Evolutionary conservation across 148 eudicot species (phyloP), one percentile per base, ranked within the genome.

Genomic region (Rhododendron simsii): DNA sequence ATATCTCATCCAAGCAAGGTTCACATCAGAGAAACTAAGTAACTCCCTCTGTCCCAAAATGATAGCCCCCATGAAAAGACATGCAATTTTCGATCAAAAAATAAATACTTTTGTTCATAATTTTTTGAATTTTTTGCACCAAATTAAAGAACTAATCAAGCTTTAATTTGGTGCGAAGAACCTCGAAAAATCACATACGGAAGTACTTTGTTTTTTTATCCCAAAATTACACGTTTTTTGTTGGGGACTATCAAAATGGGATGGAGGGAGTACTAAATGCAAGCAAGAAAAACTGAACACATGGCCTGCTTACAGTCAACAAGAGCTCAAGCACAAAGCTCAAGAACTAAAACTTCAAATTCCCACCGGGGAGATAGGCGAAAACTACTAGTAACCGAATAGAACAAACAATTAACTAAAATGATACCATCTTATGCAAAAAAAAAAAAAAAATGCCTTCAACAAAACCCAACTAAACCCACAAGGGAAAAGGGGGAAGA

Each of bases 381-480:
- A 48, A 83, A 83, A 83, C 45, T 28, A 33, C 51, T 18, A 69
- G 63, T 8, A 9, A 83, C 33, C 85, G n/a, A 45, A 83, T 41
- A 26, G 69, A 44, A 14, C 26, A 15, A 45, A 15, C 79, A 18
- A 44, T 26, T 21, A 41, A 71, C 37, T 33, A 20, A 18, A 20
- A 75, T 18, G 26, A 57, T 20, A 39, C 44, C 69, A 84, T 81
- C 78, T 21, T n/a, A 41, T 23, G 74, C 26, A 26, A 65, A 26
- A 39, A 47, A 23, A 37, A 37, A 37, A 37, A 37, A 2, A 30
- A 30, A 30, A 30, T 33, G 23, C 28, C 65, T 5, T 23, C 0
- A 83, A 61, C 50, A 16, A 2, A 69, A 30, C 28, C 26, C 35
- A 61, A 55, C 14, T n/a, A 61, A 41, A 83, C 39, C 53, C 39